A percentile compares a stretch with the other conserved stretches of the same genome.
phyloP scores from a whole-genome alignment of 768 basidiomycete species.

The Leucocoprinus sp. region DNA sequence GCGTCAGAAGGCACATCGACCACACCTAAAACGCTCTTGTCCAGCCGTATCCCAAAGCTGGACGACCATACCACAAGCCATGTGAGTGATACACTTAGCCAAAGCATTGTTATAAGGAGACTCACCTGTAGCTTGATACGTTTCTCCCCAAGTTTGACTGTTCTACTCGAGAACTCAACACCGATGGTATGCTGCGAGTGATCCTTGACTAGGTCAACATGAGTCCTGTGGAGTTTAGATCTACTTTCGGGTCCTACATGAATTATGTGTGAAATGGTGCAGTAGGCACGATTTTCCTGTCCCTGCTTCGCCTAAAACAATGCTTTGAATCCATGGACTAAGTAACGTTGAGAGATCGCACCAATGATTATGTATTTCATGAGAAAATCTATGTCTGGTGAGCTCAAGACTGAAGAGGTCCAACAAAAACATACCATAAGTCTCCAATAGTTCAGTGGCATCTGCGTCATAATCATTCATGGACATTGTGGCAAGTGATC shows the following conservation, averaged over 20 bases:
- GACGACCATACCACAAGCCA: constrained; percentile 12
- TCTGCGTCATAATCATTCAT: constrained; percentile 65
- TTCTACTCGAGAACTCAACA: constrained; percentile 94
- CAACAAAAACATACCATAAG: constrained; percentile 59
- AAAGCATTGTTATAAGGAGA: constrained; percentile 10
- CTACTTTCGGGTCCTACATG: constrained; percentile 51
- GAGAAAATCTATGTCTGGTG: constrained; percentile 68
- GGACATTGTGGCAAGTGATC: constrained; percentile 30
- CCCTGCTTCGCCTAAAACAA: constrained; percentile 77
- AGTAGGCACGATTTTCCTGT: constrained; percentile 96
- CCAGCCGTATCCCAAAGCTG: constrained; percentile 98
- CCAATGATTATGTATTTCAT: constrained; percentile 99
- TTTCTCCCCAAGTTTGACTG: constrained; percentile 88
- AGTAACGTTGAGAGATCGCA: constrained; percentile 20
- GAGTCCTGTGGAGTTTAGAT: constrained; percentile 11
- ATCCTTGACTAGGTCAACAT: constrained; percentile 67
- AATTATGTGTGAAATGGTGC: constrained; percentile 94
- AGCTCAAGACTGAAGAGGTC: constrained; percentile 13
- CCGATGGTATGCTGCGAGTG: constrained; percentile 98
- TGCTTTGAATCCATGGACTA: constrained; percentile 7
- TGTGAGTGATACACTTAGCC: constrained; percentile 14
- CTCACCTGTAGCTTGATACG: constrained; percentile 90
- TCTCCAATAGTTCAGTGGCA: constrained; percentile 88
- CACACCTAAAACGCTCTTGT: constrained; percentile 86
- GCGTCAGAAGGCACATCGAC: neutral